Evolutionary conservation across 208 protist species (phyloP).

Genomic region (Acanthamoeba healyi): DNA sequence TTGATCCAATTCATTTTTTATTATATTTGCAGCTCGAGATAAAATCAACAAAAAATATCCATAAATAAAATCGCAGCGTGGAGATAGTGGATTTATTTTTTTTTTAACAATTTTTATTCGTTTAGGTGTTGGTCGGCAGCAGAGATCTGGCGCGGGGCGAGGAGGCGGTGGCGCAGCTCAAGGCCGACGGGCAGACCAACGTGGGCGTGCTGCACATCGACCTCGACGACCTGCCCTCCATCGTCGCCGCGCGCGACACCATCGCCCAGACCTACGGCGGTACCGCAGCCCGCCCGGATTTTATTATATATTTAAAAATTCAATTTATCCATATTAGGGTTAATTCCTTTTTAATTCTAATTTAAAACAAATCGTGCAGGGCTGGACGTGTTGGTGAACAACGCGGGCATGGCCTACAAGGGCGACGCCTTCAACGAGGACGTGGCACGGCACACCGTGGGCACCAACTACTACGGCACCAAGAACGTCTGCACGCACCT

Average conservation of each 20-base stretch:
- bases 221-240: background rate
- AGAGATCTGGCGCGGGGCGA: background rate
- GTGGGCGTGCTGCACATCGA: background rate
- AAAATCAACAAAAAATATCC: no score
- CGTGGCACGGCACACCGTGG: background rate
- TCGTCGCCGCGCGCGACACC: background rate
- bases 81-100: no score
- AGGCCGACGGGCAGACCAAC: background rate
- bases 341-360: background rate
- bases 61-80: no score
- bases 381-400: slow-evolving; percentile 56
- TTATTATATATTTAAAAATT: background rate
- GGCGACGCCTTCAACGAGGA: slow-evolving; percentile 67
- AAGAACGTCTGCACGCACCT: background rate
- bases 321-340: background rate
- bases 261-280: background rate
- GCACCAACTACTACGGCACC: slow-evolving; percentile 63
- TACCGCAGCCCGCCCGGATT: background rate
- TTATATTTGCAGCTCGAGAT: no score
- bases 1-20: no score
- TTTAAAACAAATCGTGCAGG: background rate
- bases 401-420: slow-evolving; percentile 67
- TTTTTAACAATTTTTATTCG: background rate
- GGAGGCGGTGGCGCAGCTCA: background rate
- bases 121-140: background rate